Evolutionary conservation across 345 rosid genomes (phyloP).

Genomic region (Eucalyptus erythrocorys): DNA sequence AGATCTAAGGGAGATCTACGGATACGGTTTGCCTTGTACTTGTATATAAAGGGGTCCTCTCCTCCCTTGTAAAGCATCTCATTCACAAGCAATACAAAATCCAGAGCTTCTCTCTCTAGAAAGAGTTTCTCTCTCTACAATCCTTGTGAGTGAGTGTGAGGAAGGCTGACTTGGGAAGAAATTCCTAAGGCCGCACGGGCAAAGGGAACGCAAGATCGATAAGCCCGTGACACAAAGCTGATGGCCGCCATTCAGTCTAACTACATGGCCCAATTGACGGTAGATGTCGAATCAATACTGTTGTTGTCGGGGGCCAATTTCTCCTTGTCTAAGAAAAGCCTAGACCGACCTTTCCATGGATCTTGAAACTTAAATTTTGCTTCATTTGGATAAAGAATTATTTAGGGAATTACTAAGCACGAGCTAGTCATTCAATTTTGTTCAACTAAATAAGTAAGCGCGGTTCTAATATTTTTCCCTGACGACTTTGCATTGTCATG

Average conservation of each 20-base stretch:
- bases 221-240: too few species aligned
- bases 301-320: neutral
- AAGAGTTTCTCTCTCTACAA: too few species aligned
- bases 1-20: too few species aligned
- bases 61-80: too few species aligned
- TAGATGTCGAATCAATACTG: neutral
- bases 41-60: too few species aligned
- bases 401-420: neutral
- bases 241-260: neutral
- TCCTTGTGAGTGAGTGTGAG: too few species aligned
- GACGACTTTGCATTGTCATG: neutral
- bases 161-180: too few species aligned
- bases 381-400: neutral
- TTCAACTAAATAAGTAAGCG: neutral
- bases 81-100: too few species aligned
- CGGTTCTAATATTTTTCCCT: neutral
- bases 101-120: too few species aligned
- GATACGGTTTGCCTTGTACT: too few species aligned
- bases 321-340: neutral
- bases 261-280: constrained; percentile 4
- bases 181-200: too few species aligned
- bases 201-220: too few species aligned
- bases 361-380: neutral
- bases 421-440: neutral
- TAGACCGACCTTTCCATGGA: neutral